Conservation (phyloP, 805 yeast genomes). For the Gaillardinia entomophila region DNA sequence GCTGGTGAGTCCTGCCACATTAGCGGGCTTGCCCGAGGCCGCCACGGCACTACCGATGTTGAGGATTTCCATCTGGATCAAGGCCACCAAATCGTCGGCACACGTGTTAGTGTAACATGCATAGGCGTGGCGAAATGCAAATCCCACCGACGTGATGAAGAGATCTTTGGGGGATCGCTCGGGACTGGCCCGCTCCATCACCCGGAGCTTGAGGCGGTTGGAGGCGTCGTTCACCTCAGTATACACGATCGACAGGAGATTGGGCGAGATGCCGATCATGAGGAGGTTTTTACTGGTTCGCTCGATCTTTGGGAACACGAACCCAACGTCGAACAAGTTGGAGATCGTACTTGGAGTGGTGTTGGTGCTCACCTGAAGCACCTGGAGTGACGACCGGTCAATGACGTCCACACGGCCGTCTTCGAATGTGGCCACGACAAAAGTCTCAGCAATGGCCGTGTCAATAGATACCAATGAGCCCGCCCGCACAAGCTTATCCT, state of each 20-base stretch:
- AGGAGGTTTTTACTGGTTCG: slow-evolving; percentile 18
- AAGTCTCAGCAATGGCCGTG: slow-evolving; percentile 33
- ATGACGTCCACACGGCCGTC: slow-evolving; percentile 44
- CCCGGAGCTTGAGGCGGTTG: slow-evolving; percentile 11
- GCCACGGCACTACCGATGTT: slow-evolving; percentile 11
- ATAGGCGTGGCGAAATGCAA: slow-evolving; percentile 63
- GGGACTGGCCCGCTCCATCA: slow-evolving; percentile 12
- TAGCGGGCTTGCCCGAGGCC: slow-evolving; percentile 7
- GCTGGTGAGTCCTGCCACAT: slow-evolving; percentile 6
- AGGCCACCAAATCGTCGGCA: slow-evolving; percentile 63
- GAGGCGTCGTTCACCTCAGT: slow-evolving; percentile 8
- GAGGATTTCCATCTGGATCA: slow-evolving; percentile 44
- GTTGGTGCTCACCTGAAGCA: slow-evolving; percentile 1
- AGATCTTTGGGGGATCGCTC: slow-evolving; percentile 24
- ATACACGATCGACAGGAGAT: slow-evolving; percentile 37
- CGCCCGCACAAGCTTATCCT: slow-evolving; percentile 21
- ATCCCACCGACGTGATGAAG: slow-evolving; percentile 46
- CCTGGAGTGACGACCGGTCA: slow-evolving; percentile 27
- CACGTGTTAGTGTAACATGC: slow-evolving; percentile 64
- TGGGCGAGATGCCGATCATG: slow-evolving; percentile 44
- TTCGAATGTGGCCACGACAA: slow-evolving; percentile 32
- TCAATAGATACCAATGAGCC: slow-evolving; percentile 23
- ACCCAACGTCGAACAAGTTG: slow-evolving; percentile 51
- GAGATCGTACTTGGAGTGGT: slow-evolving; percentile 28
- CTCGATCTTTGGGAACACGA: slow-evolving; percentile 36